Evolutionary conservation across 768 basidiomycete genomes (phyloP).

Genomic region (Daedaleopsis nitida): DNA sequence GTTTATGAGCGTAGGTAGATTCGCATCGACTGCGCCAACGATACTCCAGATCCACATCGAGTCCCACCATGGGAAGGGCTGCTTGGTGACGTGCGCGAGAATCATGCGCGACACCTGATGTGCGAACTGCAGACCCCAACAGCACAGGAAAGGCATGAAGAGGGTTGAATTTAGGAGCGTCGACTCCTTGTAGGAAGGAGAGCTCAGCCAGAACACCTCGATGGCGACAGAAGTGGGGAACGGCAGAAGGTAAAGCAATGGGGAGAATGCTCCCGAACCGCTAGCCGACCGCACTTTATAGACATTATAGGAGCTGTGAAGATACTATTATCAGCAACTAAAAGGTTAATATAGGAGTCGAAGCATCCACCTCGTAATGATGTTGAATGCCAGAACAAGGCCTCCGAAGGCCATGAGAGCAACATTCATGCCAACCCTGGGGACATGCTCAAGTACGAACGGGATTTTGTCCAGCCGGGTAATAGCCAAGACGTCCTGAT

Average conservation of each 20-base stretch:
- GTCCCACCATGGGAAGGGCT: slow-evolving; percentile 85
- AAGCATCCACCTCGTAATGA: slow-evolving; percentile 57
- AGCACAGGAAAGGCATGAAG: slow-evolving; percentile 85
- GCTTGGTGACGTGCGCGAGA: slow-evolving; percentile 85
- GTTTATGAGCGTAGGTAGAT: slow-evolving; percentile 66
- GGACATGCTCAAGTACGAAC: slow-evolving; percentile 47
- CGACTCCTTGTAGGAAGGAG: slow-evolving; percentile 60
- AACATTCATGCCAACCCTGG: slow-evolving; percentile 79
- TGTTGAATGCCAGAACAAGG: slow-evolving; percentile 76
- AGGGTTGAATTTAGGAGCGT: slow-evolving; percentile 74
- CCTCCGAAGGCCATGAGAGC: slow-evolving; percentile 83
- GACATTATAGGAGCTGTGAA: slow-evolving; percentile 76
- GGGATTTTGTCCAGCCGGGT: slow-evolving; percentile 55
- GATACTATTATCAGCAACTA: neutral
- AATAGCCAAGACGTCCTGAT: slow-evolving; percentile 63
- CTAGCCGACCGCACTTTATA: slow-evolving; percentile 52
- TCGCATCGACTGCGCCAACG: slow-evolving; percentile 81
- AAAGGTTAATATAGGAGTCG: neutral
- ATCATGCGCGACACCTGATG: slow-evolving; percentile 93
- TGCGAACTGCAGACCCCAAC: slow-evolving; percentile 92
- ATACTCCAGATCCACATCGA: slow-evolving; percentile 84
- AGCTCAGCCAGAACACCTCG: slow-evolving; percentile 81
- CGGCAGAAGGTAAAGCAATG: slow-evolving; percentile 77
- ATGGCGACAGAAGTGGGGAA: slow-evolving; percentile 71
- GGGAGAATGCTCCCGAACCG: slow-evolving; percentile 47